Evolutionary conservation across 371 early-diverging fungal genomes (phyloP).

Genomic region (Dinochytrium kinnereticum): DNA sequence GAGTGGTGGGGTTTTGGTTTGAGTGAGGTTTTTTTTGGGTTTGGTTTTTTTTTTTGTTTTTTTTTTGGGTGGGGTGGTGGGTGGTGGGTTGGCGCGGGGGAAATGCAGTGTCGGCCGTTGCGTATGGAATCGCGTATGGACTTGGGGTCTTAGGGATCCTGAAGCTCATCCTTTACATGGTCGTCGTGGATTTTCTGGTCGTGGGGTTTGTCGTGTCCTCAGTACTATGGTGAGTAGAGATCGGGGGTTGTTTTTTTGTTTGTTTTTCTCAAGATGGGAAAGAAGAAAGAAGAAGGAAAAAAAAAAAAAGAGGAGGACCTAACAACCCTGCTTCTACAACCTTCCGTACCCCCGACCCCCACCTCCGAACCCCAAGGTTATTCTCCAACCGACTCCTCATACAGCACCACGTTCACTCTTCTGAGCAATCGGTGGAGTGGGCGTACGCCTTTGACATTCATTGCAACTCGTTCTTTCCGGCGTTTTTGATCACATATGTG

Average conservation of each 20-base stretch:
- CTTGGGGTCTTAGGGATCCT: constrained; percentile 64
- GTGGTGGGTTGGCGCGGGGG: no score
- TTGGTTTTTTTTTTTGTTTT: no score
- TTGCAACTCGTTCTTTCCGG: constrained; percentile 89
- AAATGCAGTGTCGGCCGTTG: constrained; percentile 68
- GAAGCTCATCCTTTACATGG: constrained; percentile 71
- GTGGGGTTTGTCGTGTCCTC: constrained; percentile 72
- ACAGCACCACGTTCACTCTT: constrained; percentile 74
- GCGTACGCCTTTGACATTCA: constrained; percentile 93
- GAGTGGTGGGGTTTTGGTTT: no score
- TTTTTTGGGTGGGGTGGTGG: no score
- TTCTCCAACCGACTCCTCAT: constrained; percentile 81
- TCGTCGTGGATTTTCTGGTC: constrained; percentile 74
- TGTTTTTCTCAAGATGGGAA: no score
- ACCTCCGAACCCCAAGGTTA: constrained; percentile 56
- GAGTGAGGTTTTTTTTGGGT: no score
- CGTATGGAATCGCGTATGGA: constrained; percentile 75
- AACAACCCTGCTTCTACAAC: no score
- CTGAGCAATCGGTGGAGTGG: constrained; percentile 91
- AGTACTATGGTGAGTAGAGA: constrained; percentile 69
- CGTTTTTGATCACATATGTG: constrained; percentile 82
- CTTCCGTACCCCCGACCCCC: no score
- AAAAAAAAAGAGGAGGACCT: no score
- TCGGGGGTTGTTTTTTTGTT: no score
- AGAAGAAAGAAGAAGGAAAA: no score